Conservation (phyloP, 208 protist species). For the Crithidia bombi region DNA sequence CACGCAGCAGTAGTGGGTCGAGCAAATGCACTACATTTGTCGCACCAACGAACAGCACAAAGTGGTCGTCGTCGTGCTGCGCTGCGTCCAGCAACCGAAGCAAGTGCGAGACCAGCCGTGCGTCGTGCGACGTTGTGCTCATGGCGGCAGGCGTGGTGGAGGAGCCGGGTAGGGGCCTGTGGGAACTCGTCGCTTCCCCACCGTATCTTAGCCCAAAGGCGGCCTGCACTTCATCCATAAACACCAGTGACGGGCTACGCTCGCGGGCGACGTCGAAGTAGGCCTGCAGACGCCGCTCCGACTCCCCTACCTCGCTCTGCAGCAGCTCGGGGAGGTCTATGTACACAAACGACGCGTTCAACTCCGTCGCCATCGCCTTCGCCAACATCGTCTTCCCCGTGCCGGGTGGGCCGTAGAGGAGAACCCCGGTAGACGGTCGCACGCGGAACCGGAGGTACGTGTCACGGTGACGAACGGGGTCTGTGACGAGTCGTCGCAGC, state of each 20-base stretch:
- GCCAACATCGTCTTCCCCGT: constrained; percentile 95
- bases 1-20: constrained; percentile 73
- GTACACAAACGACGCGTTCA: constrained; percentile 91
- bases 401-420: constrained; percentile 91
- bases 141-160: background rate
- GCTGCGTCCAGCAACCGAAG: constrained; percentile 73
- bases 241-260: constrained; percentile 86
- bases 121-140: constrained; percentile 46
- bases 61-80: constrained; percentile 61
- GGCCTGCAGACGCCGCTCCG: constrained; percentile 80
- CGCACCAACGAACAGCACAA: constrained; percentile 79
- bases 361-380: constrained; percentile 90
- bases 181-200: background rate
- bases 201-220: constrained; percentile 68
- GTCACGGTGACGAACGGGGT: constrained; percentile 38
- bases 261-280: constrained; percentile 86
- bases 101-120: constrained; percentile 76
- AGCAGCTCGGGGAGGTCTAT: constrained; percentile 88
- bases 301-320: constrained; percentile 91
- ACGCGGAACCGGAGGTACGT: constrained; percentile 45
- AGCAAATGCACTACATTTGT: constrained; percentile 79
- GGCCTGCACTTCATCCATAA: constrained; percentile 96
- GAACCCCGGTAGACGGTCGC: constrained; percentile 87
- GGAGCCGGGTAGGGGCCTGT: background rate
- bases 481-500: constrained; percentile 54